phyloP scores from a whole-genome alignment of 2,329 filamentous ascomycete species.

The Hypoxylon sp. region DNA sequence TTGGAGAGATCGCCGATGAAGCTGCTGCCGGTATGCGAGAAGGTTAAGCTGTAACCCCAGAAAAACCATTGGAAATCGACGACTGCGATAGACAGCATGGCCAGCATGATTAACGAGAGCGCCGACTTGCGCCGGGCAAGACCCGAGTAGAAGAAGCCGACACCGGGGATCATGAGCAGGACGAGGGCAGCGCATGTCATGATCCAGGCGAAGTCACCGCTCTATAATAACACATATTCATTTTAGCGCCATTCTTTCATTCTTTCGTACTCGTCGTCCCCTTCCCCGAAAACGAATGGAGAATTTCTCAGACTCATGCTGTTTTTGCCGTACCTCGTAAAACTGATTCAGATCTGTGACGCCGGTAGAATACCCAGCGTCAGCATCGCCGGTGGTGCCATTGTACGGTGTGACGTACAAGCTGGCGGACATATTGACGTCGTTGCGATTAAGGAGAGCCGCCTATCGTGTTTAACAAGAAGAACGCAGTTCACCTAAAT shows the following conservation, averaged over 20 bases:
- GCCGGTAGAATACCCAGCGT: conserved; percentile 65
- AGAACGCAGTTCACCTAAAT: conserved; percentile 2
- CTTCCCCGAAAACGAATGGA: background rate
- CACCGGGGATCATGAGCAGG: conserved; percentile 92
- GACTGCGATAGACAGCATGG: conserved; percentile 83
- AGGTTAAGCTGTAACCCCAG: conserved; percentile 91
- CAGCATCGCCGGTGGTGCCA: conserved; percentile 64
- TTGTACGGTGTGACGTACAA: conserved; percentile 61
- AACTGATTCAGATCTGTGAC: conserved; percentile 84
- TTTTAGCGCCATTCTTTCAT: conserved; percentile 35
- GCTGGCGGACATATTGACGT: conserved; percentile 50
- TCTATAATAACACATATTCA: conserved; percentile 60
- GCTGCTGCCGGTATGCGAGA: conserved; percentile 82
- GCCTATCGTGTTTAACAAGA: conserved; percentile 17
- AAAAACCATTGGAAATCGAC: conserved; percentile 96
- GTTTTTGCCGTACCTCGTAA: conserved; percentile 74
- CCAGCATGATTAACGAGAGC: conserved; percentile 86
- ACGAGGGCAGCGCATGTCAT: conserved; percentile 83
- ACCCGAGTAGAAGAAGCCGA: conserved; percentile 95
- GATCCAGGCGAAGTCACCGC: conserved; percentile 87
- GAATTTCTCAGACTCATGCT: conserved; percentile 3
- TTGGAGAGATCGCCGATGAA: conserved; percentile 86
- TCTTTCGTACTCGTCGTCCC: background rate
- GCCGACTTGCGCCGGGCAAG: conserved; percentile 91
- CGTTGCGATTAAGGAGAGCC: conserved; percentile 18